These are phyloP conservation scores for Coemansia sp. DNA, from an alignment of 192 early-diverging fungal genomes.

Conservation along the genomic window DNA sequence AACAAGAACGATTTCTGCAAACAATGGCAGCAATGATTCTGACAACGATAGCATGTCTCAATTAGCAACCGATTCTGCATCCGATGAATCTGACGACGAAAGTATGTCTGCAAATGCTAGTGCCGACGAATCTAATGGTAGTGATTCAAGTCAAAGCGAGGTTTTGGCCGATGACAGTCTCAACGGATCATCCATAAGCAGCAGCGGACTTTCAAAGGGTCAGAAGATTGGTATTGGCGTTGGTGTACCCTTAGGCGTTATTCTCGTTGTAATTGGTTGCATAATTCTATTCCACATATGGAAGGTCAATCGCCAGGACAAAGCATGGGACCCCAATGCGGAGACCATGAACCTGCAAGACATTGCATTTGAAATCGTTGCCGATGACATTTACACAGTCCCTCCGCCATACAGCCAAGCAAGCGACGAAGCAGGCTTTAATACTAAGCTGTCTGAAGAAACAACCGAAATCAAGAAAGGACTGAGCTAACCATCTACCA, in stretches of 20 bases:
- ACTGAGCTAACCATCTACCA: too few species aligned
- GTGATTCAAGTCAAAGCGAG: too few species aligned
- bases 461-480: neutral
- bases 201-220: neutral
- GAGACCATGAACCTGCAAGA: neutral
- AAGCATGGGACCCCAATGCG: slow-evolving; percentile 8
- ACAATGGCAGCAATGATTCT: neutral
- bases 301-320: slow-evolving; percentile 5
- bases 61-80: neutral
- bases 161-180: neutral
- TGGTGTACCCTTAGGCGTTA: neutral
- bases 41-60: neutral
- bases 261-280: neutral
- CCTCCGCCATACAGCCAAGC: neutral
- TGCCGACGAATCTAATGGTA: neutral
- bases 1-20: neutral
- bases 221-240: slow-evolving; percentile 8
- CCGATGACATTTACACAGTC: neutral
- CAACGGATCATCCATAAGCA: neutral
- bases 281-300: slow-evolving; percentile 4
- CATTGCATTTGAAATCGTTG: neutral
- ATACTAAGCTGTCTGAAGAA: neutral
- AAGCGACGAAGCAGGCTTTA: neutral
- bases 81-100: neutral
- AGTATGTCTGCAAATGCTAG: neutral